phyloP scores from a whole-genome alignment of 345 rosid genomes.

The Erysimum cheiranthoides region DNA sequence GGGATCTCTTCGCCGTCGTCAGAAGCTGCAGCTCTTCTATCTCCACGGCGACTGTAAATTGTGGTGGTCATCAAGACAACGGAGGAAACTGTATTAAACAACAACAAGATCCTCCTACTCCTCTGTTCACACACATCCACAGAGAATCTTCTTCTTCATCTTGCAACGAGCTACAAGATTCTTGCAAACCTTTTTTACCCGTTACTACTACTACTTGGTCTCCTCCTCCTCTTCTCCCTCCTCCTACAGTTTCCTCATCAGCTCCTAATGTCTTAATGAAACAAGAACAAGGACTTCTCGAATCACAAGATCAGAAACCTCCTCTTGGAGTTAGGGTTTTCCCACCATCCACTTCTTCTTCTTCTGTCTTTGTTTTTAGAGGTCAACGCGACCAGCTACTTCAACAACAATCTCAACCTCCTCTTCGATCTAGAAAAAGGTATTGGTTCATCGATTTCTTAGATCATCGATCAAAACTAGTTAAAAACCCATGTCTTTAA shows the following conservation, averaged over 20 bases:
- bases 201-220: constrained; percentile 39
- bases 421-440: constrained; percentile 66
- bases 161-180: constrained; percentile 60
- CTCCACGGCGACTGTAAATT: constrained; percentile 7
- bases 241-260: constrained; percentile 18
- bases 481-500: neutral
- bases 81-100: constrained; percentile 47
- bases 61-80: constrained; percentile 20
- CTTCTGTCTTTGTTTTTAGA: constrained; percentile 48
- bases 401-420: constrained; percentile 45
- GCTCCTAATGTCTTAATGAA: constrained; percentile 31
- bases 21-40: constrained; percentile 60
- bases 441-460: constrained; percentile 19
- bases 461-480: no score
- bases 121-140: constrained; percentile 42
- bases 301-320: constrained; percentile 41
- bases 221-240: constrained; percentile 26
- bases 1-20: constrained; percentile 89
- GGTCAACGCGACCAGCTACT: constrained; percentile 43
- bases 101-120: constrained; percentile 38
- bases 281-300: constrained; percentile 38
- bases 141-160: constrained; percentile 41
- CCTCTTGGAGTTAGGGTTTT: constrained; percentile 37
- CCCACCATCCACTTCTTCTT: constrained; percentile 33
- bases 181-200: constrained; percentile 62